Evolutionary conservation across 1,284 basidiomycete species (phyloP).

Genomic region (Clitocybe nebularis): DNA sequence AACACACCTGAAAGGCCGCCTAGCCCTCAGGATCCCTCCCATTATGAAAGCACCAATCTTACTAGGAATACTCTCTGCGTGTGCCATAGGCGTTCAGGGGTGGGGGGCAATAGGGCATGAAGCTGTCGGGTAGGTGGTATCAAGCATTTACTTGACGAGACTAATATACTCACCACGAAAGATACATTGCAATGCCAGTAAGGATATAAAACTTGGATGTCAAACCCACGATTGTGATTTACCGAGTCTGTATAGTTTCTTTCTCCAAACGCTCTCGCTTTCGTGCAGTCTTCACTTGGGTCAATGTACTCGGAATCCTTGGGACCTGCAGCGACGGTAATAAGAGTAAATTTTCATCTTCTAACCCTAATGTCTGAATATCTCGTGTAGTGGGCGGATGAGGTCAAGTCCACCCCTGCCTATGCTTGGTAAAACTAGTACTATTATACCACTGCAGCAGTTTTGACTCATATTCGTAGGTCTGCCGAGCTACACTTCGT

Average conservation of each 20-base stretch:
- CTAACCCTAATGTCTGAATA: not conserved
- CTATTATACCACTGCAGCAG: not conserved
- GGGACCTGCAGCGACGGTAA: slow-evolving; percentile 42
- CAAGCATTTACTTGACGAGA: not conserved
- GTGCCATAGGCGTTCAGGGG: slow-evolving; percentile 22
- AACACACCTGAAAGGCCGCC: too few relatives aligned
- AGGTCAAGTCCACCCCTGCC: slow-evolving; percentile 31
- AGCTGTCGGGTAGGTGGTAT: slow-evolving; percentile 32
- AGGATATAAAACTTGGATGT: not conserved
- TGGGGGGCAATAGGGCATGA: slow-evolving; percentile 43
- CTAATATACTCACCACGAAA: slow-evolving; percentile 7
- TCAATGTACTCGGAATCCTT: slow-evolving; percentile 38
- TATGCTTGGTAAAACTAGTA: slow-evolving; percentile 34
- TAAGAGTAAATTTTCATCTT: slow-evolving; percentile 7
- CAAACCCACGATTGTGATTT: not conserved
- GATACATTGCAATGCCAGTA: slow-evolving; percentile 37
- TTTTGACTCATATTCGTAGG: slow-evolving; percentile 20
- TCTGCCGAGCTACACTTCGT: slow-evolving; percentile 42
- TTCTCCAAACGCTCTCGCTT: slow-evolving; percentile 37
- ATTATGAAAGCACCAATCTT: slow-evolving; percentile 10
- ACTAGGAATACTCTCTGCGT: slow-evolving; percentile 5
- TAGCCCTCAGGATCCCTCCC: too few relatives aligned
- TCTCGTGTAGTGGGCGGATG: slow-evolving; percentile 41
- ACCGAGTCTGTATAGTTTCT: slow-evolving; percentile 33
- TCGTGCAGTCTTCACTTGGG: slow-evolving; percentile 42